Percentiles rank a stretch among this genome's conserved stretches.
Conservation (phyloP, 176 grass and related monocot species). For the Ensete ventricosum region DNA sequence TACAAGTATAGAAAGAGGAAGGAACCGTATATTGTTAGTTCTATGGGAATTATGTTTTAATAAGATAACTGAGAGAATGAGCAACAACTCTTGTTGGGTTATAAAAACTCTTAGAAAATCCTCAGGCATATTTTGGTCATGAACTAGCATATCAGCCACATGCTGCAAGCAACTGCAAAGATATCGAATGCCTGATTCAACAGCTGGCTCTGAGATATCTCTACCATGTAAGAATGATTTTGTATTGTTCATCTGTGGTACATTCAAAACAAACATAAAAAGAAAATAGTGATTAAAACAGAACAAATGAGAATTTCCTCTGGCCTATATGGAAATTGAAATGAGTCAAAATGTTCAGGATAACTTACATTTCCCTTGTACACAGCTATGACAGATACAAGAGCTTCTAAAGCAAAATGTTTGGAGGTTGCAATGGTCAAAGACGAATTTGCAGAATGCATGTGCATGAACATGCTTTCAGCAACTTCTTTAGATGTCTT, state of each 20-base stretch:
- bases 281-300: neutral
- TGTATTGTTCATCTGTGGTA: neutral
- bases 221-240: neutral
- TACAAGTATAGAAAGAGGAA: slow-evolving; percentile 43
- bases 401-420: slow-evolving; percentile 50
- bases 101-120: slow-evolving; percentile 42
- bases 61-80: slow-evolving; percentile 37
- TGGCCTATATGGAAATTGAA: slow-evolving; percentile 10
- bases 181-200: slow-evolving; percentile 35
- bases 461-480: slow-evolving; percentile 55
- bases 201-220: slow-evolving; percentile 36
- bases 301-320: slow-evolving; percentile 15
- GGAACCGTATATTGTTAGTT: slow-evolving; percentile 13
- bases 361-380: slow-evolving; percentile 64
- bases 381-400: slow-evolving; percentile 56
- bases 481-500: slow-evolving; percentile 50
- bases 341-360: neutral
- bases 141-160: slow-evolving; percentile 39
- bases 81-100: slow-evolving; percentile 58
- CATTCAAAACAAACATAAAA: slow-evolving; percentile 1
- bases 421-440: slow-evolving; percentile 48
- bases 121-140: slow-evolving; percentile 36
- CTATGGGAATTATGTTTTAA: slow-evolving; percentile 36
- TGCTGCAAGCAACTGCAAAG: slow-evolving; percentile 51
- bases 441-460: slow-evolving; percentile 56